Base-by-base conservation (phyloP, 805 yeast species). In the Metschnikowia colocasiae region DNA sequence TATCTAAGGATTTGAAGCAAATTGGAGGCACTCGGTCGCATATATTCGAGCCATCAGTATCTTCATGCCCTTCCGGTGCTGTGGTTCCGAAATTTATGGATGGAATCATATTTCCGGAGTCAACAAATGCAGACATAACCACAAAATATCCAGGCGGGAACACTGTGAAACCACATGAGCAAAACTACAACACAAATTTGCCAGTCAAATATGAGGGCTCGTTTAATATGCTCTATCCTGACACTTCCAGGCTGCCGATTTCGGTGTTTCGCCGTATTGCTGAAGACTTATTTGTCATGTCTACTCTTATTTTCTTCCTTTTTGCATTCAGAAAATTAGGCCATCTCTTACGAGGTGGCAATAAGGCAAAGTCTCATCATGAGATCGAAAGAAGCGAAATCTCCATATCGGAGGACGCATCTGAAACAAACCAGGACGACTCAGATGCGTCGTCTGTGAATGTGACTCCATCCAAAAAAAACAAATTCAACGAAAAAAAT, bases 261-360 rank as follows among this genome's bases (percentile, higher is more conserved):
- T 48, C 44, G 16, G 35, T 71, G 33, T 38, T 48, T 34, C 52
- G 60, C 12, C 60, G 79, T 48, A 59, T 74, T 4, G 58, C 74
- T 45, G 85, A 80, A 54, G 82, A 80, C 54, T 65, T 78, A n/a
- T 53, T 74, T 4, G 77, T 78, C 15, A 69, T 81, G 7, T 42
- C 67, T 4, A 53, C 71, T 1, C 64, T 76, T 7, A 45, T 74
- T 16, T 44, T 63, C 1, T 58, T 75, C 2, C 57, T 75, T 5
- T 59, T 71, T 26, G 50, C 64, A 1, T 58, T 76, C 16, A 68
- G 76, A 0, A 56, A 54, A 30, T 31, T 51, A 16, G 51, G 52
- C 2, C 55, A 46, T 25, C 13, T 41, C n/a, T 25, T 41, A 13
- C 15, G 19, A 16, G 39, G 19, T 10, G 39, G 40, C 3, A 26